These are phyloP conservation scores for Russula dissimulans DNA, from an alignment of 768 basidiomycete genomes.

Conservation along the genomic window DNA sequence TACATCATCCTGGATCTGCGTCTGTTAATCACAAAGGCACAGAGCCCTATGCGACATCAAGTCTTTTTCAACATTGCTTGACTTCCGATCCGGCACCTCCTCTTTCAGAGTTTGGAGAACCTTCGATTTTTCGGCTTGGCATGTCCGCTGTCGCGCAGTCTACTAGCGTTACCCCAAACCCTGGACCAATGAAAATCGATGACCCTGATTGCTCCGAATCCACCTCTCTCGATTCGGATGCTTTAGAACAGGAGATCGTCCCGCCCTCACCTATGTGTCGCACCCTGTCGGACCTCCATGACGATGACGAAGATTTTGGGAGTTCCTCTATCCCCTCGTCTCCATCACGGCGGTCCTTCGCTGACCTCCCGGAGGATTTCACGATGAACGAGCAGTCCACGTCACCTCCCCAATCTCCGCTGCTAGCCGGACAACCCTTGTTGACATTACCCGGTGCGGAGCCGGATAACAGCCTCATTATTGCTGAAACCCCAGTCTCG, in stretches of 20 bases:
- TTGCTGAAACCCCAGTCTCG: constrained; percentile 4
- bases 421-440: constrained; percentile 18
- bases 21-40: neutral
- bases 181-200: neutral
- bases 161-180: neutral
- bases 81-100: neutral
- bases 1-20: neutral
- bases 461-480: constrained; percentile 29
- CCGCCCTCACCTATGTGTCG: constrained; percentile 1
- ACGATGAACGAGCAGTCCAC: neutral
- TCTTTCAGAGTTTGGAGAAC: neutral
- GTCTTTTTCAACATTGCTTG: neutral
- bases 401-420: neutral
- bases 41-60: neutral
- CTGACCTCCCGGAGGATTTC: constrained; percentile 16
- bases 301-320: constrained; percentile 1
- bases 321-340: constrained; percentile 2
- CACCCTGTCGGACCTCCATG: neutral
- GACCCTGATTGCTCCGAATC: neutral
- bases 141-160: neutral
- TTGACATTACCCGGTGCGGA: constrained; percentile 36
- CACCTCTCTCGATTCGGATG: neutral
- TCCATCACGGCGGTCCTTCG: constrained; percentile 15
- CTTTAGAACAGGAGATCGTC: neutral
- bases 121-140: neutral